A percentile compares a stretch with the other conserved stretches of the same genome.
phyloP scores from a whole-genome alignment of 2,329 filamentous ascomycete species.

The Macrophomina pseudophaseolina region DNA sequence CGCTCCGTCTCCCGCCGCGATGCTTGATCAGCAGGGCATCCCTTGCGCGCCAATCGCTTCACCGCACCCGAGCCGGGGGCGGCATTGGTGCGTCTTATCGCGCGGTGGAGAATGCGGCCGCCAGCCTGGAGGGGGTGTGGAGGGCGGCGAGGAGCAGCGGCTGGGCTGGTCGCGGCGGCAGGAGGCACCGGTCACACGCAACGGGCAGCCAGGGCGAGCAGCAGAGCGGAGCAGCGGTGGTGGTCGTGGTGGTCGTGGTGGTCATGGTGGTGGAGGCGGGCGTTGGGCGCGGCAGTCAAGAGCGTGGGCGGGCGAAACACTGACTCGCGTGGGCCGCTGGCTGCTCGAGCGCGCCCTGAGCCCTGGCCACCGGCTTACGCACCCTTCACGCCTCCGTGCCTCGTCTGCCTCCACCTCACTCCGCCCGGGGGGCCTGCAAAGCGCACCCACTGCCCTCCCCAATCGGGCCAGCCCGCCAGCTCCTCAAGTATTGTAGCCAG shows the following conservation, averaged over 20 bases:
- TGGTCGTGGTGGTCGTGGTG: no score
- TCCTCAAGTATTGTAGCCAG: conserved; percentile 5
- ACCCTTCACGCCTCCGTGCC: conserved; percentile 7
- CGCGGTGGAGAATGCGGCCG: conserved; percentile 7
- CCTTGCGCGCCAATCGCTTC: conserved; percentile 9
- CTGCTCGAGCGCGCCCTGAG: not conserved
- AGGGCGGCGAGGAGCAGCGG: not conserved
- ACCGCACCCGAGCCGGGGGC: conserved; percentile 6
- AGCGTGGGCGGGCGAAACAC: not conserved
- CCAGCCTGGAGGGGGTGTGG: not conserved
- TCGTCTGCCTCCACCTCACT: not conserved
- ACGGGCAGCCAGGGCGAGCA: conserved; percentile 15
- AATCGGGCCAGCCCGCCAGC: conserved; percentile 8
- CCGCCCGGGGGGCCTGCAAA: conserved; percentile 11
- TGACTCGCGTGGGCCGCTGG: conserved; percentile 1
- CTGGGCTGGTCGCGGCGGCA: not conserved
- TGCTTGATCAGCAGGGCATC: conserved; percentile 3
- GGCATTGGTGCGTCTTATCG: conserved; percentile 14
- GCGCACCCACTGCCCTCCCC: not conserved
- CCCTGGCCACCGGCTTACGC: conserved; percentile 12
- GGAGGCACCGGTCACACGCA: conserved; percentile 18
- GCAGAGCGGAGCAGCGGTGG: no score
- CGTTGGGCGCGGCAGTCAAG: not conserved
- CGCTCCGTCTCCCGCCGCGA: not conserved
- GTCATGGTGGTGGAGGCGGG: not conserved